Percentiles rank a stretch among this genome's conserved stretches.
phyloP scores from a whole-genome alignment of 805 yeast genomes.

The Kodamaea leandrae region DNA sequence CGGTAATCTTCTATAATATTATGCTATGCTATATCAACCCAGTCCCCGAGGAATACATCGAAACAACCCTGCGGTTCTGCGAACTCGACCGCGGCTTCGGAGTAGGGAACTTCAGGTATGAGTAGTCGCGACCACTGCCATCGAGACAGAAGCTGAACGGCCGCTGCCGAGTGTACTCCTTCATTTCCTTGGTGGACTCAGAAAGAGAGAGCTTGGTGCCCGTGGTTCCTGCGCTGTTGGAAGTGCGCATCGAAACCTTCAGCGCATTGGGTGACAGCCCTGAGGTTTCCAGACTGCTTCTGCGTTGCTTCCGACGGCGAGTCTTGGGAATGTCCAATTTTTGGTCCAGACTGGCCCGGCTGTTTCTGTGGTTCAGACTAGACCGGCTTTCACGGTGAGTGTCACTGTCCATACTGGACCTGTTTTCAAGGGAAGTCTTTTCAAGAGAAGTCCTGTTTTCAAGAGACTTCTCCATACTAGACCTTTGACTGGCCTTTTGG shows the following conservation, averaged over 20 bases:
- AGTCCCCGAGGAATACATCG: neutral
- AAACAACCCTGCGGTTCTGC: neutral
- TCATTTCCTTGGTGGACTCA: slow-evolving; percentile 15
- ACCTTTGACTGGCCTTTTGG: no score
- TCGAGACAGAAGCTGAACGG: slow-evolving; percentile 31
- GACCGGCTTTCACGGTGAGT: no score
- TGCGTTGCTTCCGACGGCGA: neutral
- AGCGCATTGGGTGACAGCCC: slow-evolving; percentile 5
- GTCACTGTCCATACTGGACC: no score
- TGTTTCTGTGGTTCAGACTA: no score
- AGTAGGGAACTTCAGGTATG: slow-evolving; percentile 9
- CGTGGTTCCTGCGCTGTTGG: slow-evolving; percentile 6
- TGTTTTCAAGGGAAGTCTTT: no score
- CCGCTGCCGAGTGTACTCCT: slow-evolving; percentile 21
- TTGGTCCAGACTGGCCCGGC: no score
- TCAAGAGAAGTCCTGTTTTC: no score
- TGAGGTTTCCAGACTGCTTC: slow-evolving; percentile 1
- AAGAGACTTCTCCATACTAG: no score
- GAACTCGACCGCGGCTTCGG: neutral
- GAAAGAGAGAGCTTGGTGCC: slow-evolving; percentile 7
- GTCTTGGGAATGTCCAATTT: neutral
- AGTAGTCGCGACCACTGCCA: slow-evolving; percentile 20
- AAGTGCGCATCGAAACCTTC: slow-evolving; percentile 6
- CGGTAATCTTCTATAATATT: no score
- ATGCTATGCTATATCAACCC: slow-evolving; percentile 1